Evolutionary conservation across 805 yeast genomes (phyloP).

Genomic region (Yamadazyma philogaea): DNA sequence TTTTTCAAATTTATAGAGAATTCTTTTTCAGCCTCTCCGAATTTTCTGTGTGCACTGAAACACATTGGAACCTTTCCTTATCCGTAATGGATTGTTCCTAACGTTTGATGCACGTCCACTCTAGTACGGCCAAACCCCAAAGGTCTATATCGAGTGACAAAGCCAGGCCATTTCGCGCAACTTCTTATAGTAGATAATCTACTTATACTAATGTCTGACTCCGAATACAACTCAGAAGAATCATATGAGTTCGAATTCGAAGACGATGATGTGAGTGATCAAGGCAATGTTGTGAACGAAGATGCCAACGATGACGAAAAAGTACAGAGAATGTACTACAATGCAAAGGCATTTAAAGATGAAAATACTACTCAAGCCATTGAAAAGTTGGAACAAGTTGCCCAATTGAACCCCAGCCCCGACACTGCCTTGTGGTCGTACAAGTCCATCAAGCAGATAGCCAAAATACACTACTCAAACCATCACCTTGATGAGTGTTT

Average conservation of each 20-base stretch:
- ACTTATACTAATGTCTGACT: conserved; percentile 27
- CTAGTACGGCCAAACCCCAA: too few relatives aligned
- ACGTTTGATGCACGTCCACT: too few relatives aligned
- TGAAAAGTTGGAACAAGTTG: conserved; percentile 19
- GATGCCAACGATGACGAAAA: conserved; percentile 23
- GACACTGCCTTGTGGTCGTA: conserved; percentile 32
- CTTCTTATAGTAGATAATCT: not conserved
- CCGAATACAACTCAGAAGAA: conserved; percentile 35
- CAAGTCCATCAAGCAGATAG: conserved; percentile 39
- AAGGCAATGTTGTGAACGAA: conserved; percentile 25
- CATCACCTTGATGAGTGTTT: conserved; percentile 24
- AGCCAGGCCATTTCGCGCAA: too few relatives aligned
- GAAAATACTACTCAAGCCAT: conserved; percentile 27
- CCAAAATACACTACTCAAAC: conserved; percentile 30
- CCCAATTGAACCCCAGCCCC: conserved; percentile 12
- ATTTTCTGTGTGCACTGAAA: too few relatives aligned
- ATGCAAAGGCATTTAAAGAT: conserved; percentile 38
- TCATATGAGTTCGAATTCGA: conserved; percentile 42
- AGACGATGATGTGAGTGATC: conserved; percentile 24
- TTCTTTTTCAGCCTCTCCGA: too few relatives aligned
- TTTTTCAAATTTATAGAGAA: too few relatives aligned
- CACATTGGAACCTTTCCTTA: too few relatives aligned
- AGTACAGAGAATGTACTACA: conserved; percentile 29
- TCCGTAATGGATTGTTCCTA: too few relatives aligned
- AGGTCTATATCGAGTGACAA: too few relatives aligned